Evolutionary conservation across 192 early-diverging fungal genomes (phyloP).

Genomic region (Linderina pennispora): DNA sequence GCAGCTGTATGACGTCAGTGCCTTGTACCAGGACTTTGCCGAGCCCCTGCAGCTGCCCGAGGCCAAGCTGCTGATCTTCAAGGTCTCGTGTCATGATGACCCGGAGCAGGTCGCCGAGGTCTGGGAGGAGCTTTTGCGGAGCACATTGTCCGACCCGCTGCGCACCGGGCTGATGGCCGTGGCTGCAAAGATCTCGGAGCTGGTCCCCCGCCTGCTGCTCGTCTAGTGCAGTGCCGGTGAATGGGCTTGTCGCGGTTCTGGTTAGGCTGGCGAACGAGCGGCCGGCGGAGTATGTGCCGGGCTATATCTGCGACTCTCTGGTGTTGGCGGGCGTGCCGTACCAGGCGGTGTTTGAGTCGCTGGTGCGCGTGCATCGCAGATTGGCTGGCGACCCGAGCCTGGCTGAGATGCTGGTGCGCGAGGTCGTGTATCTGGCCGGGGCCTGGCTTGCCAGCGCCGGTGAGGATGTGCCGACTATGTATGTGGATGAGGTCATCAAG

Average conservation of each 20-base stretch:
- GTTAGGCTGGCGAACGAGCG: conserved; percentile 19
- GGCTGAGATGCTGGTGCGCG: no score
- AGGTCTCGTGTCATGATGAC: conserved; percentile 52
- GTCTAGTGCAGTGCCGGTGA: conserved; percentile 31
- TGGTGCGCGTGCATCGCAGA: conserved; percentile 13
- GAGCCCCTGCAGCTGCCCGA: conserved; percentile 46
- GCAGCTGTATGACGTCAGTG: conserved; percentile 22
- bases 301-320: conserved; percentile 17
- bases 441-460: conserved; percentile 4
- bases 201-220: conserved; percentile 33
- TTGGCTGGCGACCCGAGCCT: conserved; percentile 16
- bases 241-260: conserved; percentile 11
- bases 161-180: conserved; percentile 28
- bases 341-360: conserved; percentile 28
- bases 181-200: conserved; percentile 7
- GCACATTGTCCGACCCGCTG: conserved; percentile 18
- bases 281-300: conserved; percentile 6
- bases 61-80: conserved; percentile 50
- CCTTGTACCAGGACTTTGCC: conserved; percentile 52
- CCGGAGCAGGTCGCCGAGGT: conserved; percentile 17
- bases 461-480: conserved; percentile 34
- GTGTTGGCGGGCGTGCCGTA: conserved; percentile 21
- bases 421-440: no score
- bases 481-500: conserved; percentile 43
- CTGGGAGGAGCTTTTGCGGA: conserved; percentile 28